Evolutionary conservation across 192 early-diverging fungal species (phyloP).

Genomic region (Umbelopsis ramanniana): DNA sequence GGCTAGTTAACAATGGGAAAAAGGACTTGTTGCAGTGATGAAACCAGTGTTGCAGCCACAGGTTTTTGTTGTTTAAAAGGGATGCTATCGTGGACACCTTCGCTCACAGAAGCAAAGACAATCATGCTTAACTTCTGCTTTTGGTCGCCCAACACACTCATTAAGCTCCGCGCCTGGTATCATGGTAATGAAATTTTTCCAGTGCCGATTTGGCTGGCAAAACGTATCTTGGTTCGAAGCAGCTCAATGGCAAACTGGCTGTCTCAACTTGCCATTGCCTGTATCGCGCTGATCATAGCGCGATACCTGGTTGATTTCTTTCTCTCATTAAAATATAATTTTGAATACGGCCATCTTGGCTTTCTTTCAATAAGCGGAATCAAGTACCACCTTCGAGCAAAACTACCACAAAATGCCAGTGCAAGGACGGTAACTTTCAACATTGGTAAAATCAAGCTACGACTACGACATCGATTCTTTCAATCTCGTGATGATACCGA

Average conservation of each 20-base stretch:
- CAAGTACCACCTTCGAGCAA: constrained; percentile 27
- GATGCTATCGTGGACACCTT: neutral
- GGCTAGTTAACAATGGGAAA: no score
- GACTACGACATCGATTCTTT: constrained; percentile 24
- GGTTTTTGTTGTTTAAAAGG: neutral
- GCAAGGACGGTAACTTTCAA: constrained; percentile 14
- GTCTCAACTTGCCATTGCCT: constrained; percentile 21
- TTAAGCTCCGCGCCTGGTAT: neutral
- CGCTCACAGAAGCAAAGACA: neutral
- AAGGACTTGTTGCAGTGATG: no score
- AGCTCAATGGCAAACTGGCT: constrained; percentile 18
- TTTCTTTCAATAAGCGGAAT: constrained; percentile 38
- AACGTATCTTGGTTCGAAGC: no score
- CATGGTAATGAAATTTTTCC: neutral
- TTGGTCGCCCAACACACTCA: neutral
- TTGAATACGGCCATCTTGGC: constrained; percentile 35
- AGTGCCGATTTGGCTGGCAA: no score
- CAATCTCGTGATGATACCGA: constrained; percentile 30
- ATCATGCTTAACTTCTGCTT: neutral
- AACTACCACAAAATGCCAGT: neutral
- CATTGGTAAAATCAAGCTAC: constrained; percentile 37
- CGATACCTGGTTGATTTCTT: constrained; percentile 18
- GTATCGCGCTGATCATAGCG: constrained; percentile 22
- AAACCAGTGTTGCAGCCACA: no score
- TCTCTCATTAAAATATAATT: constrained; percentile 32